Base-by-base conservation (phyloP, 768 basidiomycete species). In the Mrakia blollopis region DNA sequence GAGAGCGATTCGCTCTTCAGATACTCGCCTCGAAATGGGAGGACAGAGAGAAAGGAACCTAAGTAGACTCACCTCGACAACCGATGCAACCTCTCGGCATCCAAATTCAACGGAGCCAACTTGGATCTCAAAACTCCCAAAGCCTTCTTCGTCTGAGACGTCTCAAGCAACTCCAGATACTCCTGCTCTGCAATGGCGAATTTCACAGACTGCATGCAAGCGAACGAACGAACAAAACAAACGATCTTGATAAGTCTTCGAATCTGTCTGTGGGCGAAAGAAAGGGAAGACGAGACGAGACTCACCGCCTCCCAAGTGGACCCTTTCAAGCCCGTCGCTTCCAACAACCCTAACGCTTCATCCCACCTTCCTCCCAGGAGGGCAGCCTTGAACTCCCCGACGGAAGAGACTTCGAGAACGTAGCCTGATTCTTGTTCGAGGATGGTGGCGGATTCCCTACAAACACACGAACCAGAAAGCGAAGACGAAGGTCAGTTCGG, bases 151-250 rank as follows among this genome's bases (percentile, higher is more conserved):
- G 89, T 91, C 85, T 90, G 89, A 80, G 88, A 88, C 6, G 88
- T 87, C 81, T 98, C 96, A 70, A 99, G 86, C 28, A 92, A 86
- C 82, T 99, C 97, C 60, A 98, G 87, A 84, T 97, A 99, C 85
- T 97, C 95, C 87, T 99, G 97, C 84, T 92, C 91, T 78, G 90
- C 90, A 79, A 99, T 92, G 78, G 95, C 86, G 84, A 95, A 97
- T 78, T 86, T 89, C 30, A 91, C 91, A 80, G 91, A 89, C 91
- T 96, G 81, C 11, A 14, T 41, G 10, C 44, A 54, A 28, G 54
- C 72, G 25, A 50, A 65, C 72, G n/a, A 63, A 41, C 47, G 18
- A 3, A 21, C 13, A 50, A 9, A 41, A 61, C 77, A 30, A 61
- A 57, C 13, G 21, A 14, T 62, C 60, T n/a, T 25, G 28, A 16